Evolutionary conservation across 768 basidiomycete species (phyloP).

Genomic region (Chiua virens): DNA sequence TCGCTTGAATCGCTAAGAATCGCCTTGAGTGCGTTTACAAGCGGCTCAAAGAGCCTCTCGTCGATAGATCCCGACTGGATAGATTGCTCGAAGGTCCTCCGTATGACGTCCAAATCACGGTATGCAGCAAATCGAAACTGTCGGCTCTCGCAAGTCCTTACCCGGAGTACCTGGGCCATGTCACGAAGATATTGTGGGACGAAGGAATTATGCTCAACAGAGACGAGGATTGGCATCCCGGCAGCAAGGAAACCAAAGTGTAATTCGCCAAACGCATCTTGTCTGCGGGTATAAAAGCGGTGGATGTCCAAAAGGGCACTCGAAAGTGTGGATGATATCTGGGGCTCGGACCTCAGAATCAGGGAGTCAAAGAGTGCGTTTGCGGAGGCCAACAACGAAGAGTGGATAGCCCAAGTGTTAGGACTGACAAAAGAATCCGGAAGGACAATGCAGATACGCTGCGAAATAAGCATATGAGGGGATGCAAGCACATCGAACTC

Average conservation of each 20-base stretch:
- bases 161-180: slow-evolving; percentile 52
- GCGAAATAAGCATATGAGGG: slow-evolving; percentile 2
- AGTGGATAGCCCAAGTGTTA: slow-evolving; percentile 59
- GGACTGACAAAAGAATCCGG: slow-evolving; percentile 79
- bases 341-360: slow-evolving; percentile 54
- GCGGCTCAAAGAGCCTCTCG: slow-evolving; percentile 56
- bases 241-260: slow-evolving; percentile 64
- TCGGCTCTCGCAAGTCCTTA: slow-evolving; percentile 55
- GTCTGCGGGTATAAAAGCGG: slow-evolving; percentile 65
- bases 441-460: slow-evolving; percentile 70
- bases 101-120: slow-evolving; percentile 69
- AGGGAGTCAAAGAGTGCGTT: slow-evolving; percentile 62
- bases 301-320: slow-evolving; percentile 64
- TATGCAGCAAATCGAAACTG: slow-evolving; percentile 79
- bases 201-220: slow-evolving; percentile 60
- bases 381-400: slow-evolving; percentile 39
- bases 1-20: slow-evolving; percentile 64
- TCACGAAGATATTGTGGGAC: slow-evolving; percentile 51
- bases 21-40: slow-evolving; percentile 64
- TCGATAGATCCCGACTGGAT: slow-evolving; percentile 48
- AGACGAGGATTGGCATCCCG: slow-evolving; percentile 67
- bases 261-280: slow-evolving; percentile 63
- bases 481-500: slow-evolving; percentile 9
- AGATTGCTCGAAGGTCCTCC: slow-evolving; percentile 65
- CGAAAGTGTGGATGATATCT: slow-evolving; percentile 37